A percentile compares a stretch with the other conserved stretches of the same genome.
These are phyloP conservation scores for Botryotinia globosa DNA, from an alignment of 2,329 filamentous ascomycete genomes.

Conservation along the genomic window DNA sequence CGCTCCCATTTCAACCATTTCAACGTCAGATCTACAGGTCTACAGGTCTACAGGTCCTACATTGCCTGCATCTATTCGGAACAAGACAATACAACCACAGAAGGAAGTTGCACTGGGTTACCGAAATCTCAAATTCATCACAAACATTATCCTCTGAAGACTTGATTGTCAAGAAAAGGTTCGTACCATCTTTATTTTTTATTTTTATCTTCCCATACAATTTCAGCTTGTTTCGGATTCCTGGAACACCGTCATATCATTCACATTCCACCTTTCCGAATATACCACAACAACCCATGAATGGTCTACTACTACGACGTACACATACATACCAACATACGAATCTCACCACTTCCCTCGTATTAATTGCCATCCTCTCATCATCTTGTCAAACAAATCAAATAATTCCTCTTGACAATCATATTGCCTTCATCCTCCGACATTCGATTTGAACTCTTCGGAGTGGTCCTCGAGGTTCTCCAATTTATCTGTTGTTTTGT, in stretches of 20 bases:
- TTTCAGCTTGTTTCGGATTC: slow-evolving; percentile 8
- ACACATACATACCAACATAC: not conserved
- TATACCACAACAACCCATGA: not conserved
- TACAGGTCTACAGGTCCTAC: slow-evolving; percentile 2
- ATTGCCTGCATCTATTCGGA: not conserved
- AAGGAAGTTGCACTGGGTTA: not conserved
- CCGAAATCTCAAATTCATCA: not conserved
- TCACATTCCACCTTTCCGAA: slow-evolving; percentile 12
- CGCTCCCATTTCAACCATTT: not conserved
- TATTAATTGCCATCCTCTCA: not conserved
- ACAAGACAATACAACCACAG: not conserved
- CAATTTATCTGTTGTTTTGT: not conserved
- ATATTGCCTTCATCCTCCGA: not conserved
- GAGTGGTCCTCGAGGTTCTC: not conserved
- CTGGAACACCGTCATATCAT: slow-evolving; percentile 5
- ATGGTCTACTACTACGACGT: not conserved
- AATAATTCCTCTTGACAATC: not conserved
- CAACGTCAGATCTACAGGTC: not conserved
- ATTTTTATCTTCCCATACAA: not conserved
- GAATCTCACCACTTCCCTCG: not conserved
- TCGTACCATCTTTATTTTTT: not conserved
- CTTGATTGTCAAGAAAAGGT: slow-evolving; percentile 20
- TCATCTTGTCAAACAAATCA: not conserved
- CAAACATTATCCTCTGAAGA: slow-evolving; percentile 12
- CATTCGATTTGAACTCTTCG: not conserved